Base-by-base conservation (phyloP, 805 yeast genomes). In the Lipomyces starkeyi region DNA sequence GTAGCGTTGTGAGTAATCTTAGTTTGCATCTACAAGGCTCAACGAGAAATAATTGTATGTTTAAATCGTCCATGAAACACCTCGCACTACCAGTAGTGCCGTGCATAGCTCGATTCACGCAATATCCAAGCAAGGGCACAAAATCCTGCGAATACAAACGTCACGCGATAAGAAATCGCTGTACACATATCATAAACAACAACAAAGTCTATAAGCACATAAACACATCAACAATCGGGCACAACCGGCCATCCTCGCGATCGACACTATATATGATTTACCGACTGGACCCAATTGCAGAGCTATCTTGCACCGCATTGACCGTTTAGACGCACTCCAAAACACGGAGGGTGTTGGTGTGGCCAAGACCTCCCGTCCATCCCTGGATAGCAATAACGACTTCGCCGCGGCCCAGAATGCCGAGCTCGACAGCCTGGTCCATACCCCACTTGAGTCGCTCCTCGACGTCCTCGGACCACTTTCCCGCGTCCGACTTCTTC, bases 401-500 rank as follows among this genome's bases (percentile, higher is more conserved):
- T 81, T 93, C 97, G 82, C 97, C 97, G 82, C 87, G 88, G 76
- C 83, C 82, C 80, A 95, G 84, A 82, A 95, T 87, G 76, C 97
- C 97, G 77, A 93, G 87, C 73, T 86, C 89, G 77, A 89, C 85
- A 75, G 97, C 97, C 85, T 91, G 93, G 74, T 87, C 84, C 80
- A 94, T 89, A 81, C 97, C 98, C 88, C 90, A 90, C 83, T 90
- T 86, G 80, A 95, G 88, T 86, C 99, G 91, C 80, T 85, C 86
- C 86, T 95, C 98, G 74, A 94, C 97, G 83, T 95, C 99, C 79
- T 88, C 88, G 81, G 91, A 91, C 99, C 99, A 95, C 87, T 91
- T 88, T 78, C 86, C 90, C 62, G 82, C 79, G 57, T 81, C 81
- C 65, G 75, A 64, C 73, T 85, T 85, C 79, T 84, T 82, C 63